Conservation (phyloP, 1,139 yeast genomes). For the Lodderomyces theae region DNA sequence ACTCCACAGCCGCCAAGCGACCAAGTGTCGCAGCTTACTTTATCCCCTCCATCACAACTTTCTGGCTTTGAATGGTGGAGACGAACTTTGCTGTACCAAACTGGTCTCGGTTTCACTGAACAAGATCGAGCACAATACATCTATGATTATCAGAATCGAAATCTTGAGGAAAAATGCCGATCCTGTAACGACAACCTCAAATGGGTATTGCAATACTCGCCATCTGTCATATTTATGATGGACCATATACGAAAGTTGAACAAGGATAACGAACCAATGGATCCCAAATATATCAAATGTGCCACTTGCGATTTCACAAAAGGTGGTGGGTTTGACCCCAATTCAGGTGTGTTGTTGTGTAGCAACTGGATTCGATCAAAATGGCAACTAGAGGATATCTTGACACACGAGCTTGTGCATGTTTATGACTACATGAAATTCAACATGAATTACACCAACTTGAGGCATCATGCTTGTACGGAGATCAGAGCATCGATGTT, state of each 20-base stretch:
- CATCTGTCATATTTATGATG: conserved; percentile 84
- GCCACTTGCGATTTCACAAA: conserved; percentile 82
- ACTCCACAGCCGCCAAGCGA: conserved; percentile 6
- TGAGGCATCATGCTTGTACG: conserved; percentile 94
- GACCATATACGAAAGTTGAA: conserved; percentile 77
- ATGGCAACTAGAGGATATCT: conserved; percentile 84
- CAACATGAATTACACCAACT: conserved; percentile 75
- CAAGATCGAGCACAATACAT: conserved; percentile 59
- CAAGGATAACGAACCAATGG: conserved; percentile 32
- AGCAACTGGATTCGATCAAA: conserved; percentile 77
- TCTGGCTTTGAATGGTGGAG: conserved; percentile 81
- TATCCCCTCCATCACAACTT: conserved; percentile 25
- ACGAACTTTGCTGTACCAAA: conserved; percentile 64
- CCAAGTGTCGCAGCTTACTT: conserved; percentile 7
- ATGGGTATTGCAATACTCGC: conserved; percentile 79
- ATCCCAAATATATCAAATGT: conserved; percentile 60
- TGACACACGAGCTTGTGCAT: conserved; percentile 91
- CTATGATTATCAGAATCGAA: conserved; percentile 48
- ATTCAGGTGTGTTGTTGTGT: conserved; percentile 80
- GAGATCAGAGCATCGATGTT: conserved; percentile 91
- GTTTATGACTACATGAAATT: conserved; percentile 90
- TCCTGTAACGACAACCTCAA: conserved; percentile 70
- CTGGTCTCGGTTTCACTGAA: conserved; percentile 64
- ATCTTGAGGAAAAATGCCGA: conserved; percentile 53
- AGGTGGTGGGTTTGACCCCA: conserved; percentile 94